phyloP scores from a whole-genome alignment of 352 stramenopile genomes.

The Achlya hypogyna region DNA sequence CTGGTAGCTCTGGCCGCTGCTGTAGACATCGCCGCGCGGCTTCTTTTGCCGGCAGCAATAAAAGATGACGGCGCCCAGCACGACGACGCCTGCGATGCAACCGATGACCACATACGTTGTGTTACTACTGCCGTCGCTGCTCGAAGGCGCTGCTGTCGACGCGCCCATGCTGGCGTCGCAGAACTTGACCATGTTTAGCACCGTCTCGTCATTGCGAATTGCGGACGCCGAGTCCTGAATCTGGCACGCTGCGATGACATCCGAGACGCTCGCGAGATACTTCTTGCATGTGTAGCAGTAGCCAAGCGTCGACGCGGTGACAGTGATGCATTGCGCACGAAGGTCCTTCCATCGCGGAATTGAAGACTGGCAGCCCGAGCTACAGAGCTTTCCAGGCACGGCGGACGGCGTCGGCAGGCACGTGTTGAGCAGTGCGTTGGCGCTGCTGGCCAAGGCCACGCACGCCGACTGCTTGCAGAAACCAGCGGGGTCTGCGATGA shows the following conservation, averaged over 20 bases:
- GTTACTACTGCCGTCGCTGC: constrained; percentile 22
- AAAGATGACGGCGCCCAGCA: constrained; percentile 36
- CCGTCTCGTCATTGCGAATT: not conserved
- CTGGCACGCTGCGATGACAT: not conserved
- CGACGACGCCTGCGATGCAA: constrained; percentile 31
- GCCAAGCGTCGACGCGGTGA: not conserved
- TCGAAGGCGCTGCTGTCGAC: not conserved
- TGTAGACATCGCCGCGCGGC: constrained; percentile 2
- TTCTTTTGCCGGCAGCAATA: constrained; percentile 28
- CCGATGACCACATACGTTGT: constrained; percentile 36
- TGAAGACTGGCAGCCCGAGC: not conserved
- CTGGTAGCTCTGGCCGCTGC: not conserved
- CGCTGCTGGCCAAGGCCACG: not conserved
- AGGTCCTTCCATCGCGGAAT: not conserved
- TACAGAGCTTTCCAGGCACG: not conserved
- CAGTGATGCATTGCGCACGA: not conserved
- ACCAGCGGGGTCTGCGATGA: not conserved
- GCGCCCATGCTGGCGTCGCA: not conserved
- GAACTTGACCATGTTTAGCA: not conserved
- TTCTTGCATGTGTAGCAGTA: constrained; percentile 3
- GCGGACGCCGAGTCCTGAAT: constrained; percentile 12
- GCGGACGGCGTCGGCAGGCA: not conserved
- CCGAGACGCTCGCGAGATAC: not conserved
- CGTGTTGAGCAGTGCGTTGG: not conserved
- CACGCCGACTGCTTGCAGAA: not conserved